phyloP scores from a whole-genome alignment of 2,329 filamentous ascomycete genomes.

The Madurella fahalii region DNA sequence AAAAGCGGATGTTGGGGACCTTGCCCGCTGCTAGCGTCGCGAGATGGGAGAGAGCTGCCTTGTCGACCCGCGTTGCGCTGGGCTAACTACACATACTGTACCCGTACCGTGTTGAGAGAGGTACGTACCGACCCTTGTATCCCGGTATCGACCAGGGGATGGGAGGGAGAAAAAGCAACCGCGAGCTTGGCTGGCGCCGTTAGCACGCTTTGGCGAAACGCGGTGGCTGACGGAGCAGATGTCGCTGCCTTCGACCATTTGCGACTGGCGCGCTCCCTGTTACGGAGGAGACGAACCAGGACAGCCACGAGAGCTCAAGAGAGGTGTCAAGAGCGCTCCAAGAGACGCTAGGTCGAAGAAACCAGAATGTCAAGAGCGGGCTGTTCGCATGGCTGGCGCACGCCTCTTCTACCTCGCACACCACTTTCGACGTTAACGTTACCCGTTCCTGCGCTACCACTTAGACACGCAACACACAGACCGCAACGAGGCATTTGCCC shows the following conservation, averaged over 20 bases:
- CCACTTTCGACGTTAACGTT: too few relatives aligned
- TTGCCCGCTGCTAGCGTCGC: too few relatives aligned
- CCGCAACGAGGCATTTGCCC: neutral
- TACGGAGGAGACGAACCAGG: too few relatives aligned
- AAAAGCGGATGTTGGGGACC: too few relatives aligned
- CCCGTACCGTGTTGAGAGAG: neutral
- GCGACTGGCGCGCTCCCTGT: too few relatives aligned
- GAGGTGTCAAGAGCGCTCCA: too few relatives aligned
- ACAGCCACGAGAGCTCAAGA: too few relatives aligned
- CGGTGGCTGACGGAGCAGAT: conserved; percentile 12
- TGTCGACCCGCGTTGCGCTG: neutral
- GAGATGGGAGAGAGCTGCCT: neutral
- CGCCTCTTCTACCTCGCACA: too few relatives aligned
- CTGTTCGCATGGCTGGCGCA: too few relatives aligned
- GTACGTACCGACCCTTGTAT: conserved; percentile 8
- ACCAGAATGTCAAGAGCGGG: too few relatives aligned
- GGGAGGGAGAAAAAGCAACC: conserved; percentile 8
- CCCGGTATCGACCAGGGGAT: conserved; percentile 3
- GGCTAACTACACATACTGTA: neutral
- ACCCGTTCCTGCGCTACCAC: neutral
- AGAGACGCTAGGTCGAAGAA: too few relatives aligned
- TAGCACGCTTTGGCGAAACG: conserved; percentile 13
- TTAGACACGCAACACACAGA: neutral
- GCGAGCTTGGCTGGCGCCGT: conserved; percentile 10
- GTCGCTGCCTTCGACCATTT: neutral